Evolutionary conservation across 2,329 filamentous ascomycete species (phyloP).

Genomic region (Sphaerulina musiva): DNA sequence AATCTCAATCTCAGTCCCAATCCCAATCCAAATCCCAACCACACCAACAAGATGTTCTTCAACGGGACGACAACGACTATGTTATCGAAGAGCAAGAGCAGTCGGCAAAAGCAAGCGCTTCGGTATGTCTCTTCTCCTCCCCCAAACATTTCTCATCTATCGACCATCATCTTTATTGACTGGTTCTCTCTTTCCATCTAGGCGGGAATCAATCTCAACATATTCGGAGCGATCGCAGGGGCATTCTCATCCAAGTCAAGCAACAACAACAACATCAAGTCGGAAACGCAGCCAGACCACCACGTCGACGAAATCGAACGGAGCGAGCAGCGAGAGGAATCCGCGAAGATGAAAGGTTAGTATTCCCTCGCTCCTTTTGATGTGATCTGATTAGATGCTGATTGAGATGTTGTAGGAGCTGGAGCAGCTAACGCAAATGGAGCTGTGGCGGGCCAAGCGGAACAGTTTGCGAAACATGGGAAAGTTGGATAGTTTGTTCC

Average conservation of each 20-base stretch:
- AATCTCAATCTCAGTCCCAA: neutral
- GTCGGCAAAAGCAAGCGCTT: conserved; percentile 32
- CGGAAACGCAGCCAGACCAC: neutral
- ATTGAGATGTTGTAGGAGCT: conserved; percentile 18
- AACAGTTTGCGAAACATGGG: conserved; percentile 18
- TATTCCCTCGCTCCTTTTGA: neutral
- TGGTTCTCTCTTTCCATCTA: conserved; percentile 3
- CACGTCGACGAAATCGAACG: conserved; percentile 6
- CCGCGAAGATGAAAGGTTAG: conserved; percentile 27
- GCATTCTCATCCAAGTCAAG: conserved; percentile 31
- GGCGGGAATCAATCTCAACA: conserved; percentile 36
- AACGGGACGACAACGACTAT: conserved; percentile 11
- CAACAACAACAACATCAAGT: neutral
- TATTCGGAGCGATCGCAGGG: conserved; percentile 34
- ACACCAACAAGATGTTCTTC: conserved; percentile 13
- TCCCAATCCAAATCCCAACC: neutral
- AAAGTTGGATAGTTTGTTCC: neutral
- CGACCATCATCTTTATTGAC: too few relatives aligned
- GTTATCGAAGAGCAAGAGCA: conserved; percentile 29
- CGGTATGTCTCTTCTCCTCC: conserved; percentile 23
- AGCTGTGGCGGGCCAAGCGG: conserved; percentile 22
- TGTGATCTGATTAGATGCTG: neutral
- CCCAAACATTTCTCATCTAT: too few relatives aligned
- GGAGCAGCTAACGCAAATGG: conserved; percentile 27
- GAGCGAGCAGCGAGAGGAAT: conserved; percentile 29